Base-by-base conservation (phyloP, 352 stramenopile genomes). In the Globisporangium spiculum region DNA sequence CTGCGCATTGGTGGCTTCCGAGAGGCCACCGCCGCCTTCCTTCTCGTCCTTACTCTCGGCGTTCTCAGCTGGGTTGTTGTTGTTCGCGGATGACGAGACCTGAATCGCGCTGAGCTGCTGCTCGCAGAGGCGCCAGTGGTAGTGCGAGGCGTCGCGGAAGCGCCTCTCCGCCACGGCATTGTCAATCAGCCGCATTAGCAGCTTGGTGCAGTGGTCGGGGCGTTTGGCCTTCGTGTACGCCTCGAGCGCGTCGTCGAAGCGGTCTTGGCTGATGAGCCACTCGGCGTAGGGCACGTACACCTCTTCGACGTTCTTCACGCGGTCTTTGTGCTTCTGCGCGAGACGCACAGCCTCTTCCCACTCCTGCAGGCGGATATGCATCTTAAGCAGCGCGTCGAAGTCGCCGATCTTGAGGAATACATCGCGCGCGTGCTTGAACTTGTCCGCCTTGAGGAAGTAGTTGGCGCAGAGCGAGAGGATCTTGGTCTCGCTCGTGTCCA, bases 241-340 rank as follows among this genome's bases (percentile, higher is more conserved):
- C 24, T 97, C 85, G 34, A 98, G 82, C 7, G 96, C 95, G 34
- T 97, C 92, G 61, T 98, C 89, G 53, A 98, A 98, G 14, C 92
- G 83, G 60, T 98, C 96, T 63, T 98, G 81, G 3, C 78, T 86
- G 30, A 93, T 83, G 52, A 98, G 78, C 89, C 92, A 98, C 60
- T 98, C 83, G 7, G 91, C 96, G 71, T 98, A 98, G 1, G 96
- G 93, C 20, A 97, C 78, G 63, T 96, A 98, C 8, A 98, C 88
- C 6, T 92, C 78, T 61, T 97, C 89, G 9, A 92, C 85, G 62
- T 97, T 88, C 66, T 86, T 75, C 14, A 93, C 77, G n/a, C 80
- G 83, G 59, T 93, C 81, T 20, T 76, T 76, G 74, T 95, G 85
- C 77, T 88, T 90, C 50, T 96, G 80, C 8, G 89, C 90, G 34